A percentile compares a stretch with the other conserved stretches of the same genome.
Conservation (phyloP, 176 grass and related monocot genomes). For the Hordeum marinum region DNA sequence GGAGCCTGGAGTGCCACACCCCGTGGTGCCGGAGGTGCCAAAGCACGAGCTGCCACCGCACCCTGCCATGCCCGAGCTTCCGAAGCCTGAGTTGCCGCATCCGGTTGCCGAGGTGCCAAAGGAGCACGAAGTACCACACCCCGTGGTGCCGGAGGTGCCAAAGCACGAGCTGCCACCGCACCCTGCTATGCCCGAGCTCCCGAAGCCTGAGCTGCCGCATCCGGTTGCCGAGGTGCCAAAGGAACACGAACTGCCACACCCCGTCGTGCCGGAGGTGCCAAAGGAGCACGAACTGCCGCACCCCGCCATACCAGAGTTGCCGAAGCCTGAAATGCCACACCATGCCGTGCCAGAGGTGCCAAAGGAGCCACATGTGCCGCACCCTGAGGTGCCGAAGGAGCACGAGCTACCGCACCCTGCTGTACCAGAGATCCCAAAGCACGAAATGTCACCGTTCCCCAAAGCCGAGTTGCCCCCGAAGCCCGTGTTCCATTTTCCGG, state of each 20-base stretch:
- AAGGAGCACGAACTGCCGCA: not conserved
- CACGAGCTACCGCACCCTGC: not conserved
- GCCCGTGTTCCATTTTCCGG: not conserved
- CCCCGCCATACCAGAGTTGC: not conserved
- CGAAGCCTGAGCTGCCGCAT: conserved; percentile 10
- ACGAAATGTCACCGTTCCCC: not conserved
- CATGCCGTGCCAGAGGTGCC: not conserved
- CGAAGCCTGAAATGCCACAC: not conserved
- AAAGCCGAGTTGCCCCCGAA: conserved; percentile 13
- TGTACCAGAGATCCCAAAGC: not conserved
- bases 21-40: not conserved
- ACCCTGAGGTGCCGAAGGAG: not conserved
- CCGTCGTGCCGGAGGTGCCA: not conserved
- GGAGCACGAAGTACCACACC: not conserved
- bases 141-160: not conserved
- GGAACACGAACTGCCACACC: not conserved
- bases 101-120: not conserved
- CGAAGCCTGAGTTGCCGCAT: not conserved
- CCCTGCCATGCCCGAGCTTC: not conserved
- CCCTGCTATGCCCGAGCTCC: not conserved
- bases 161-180: not conserved
- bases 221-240: not conserved
- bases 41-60: not conserved
- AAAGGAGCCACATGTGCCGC: not conserved
- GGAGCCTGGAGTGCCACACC: not conserved